These are phyloP conservation scores for Tympanopsis confertula DNA, from an alignment of 2,329 filamentous ascomycete genomes.

Conservation along the genomic window DNA sequence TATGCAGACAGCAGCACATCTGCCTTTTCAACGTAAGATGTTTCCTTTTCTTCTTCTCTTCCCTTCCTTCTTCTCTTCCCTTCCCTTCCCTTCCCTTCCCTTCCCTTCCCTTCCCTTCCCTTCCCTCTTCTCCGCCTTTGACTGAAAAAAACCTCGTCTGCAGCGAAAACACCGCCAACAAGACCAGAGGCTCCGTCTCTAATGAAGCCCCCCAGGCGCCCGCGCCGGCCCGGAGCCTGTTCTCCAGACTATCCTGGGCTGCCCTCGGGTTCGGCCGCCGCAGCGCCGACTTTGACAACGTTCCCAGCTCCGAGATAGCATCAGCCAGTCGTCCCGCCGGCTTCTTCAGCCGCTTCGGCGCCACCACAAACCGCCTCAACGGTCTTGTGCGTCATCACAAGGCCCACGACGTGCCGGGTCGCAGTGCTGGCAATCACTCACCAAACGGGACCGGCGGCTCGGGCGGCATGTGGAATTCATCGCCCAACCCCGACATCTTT, in stretches of 20 bases:
- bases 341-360: background rate
- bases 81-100: slow-evolving; percentile 16
- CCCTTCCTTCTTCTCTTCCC: slow-evolving; percentile 21
- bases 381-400: too few relatives aligned
- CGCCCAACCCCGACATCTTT: slow-evolving; percentile 4
- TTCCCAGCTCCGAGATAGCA: background rate
- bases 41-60: too few relatives aligned
- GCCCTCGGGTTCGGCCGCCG: background rate
- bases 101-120: slow-evolving; percentile 5
- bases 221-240: too few relatives aligned
- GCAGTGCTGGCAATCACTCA: too few relatives aligned
- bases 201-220: too few relatives aligned
- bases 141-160: slow-evolving; percentile 3
- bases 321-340: background rate
- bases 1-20: too few relatives aligned
- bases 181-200: too few relatives aligned
- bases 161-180: slow-evolving; percentile 2
- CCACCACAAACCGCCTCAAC: background rate
- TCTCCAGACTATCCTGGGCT: background rate
- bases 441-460: background rate
- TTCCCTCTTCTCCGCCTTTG: slow-evolving; percentile 9
- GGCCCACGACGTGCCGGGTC: background rate
- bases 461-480: background rate
- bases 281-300: background rate
- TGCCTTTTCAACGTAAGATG: too few relatives aligned